These are phyloP conservation scores for Irpex rosettiformis DNA, from an alignment of 1,284 basidiomycete species.

Conservation along the genomic window DNA sequence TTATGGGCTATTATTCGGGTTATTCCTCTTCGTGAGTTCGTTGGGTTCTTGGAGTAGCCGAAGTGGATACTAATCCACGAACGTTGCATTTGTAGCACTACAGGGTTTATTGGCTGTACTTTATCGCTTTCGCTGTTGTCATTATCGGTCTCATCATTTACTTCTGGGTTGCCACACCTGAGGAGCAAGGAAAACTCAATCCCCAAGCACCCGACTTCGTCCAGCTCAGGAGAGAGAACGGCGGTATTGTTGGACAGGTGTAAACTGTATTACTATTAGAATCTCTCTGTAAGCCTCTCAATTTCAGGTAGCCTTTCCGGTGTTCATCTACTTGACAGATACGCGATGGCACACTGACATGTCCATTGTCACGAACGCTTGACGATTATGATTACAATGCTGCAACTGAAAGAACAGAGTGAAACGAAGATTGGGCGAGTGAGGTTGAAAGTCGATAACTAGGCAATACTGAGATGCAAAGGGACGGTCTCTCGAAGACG, in stretches of 20 bases:
- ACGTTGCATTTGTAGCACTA: slow-evolving; percentile 55
- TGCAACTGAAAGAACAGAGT: too few species aligned
- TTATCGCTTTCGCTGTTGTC: slow-evolving; percentile 67
- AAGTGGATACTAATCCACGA: slow-evolving; percentile 2
- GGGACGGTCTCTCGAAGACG: too few species aligned
- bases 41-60: not conserved
- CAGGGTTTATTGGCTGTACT: slow-evolving; percentile 81
- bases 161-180: slow-evolving; percentile 79
- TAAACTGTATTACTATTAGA: slow-evolving; percentile 8
- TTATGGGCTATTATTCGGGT: slow-evolving; percentile 77
- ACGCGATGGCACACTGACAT: too few species aligned
- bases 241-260: slow-evolving; percentile 24
- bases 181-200: slow-evolving; percentile 68
- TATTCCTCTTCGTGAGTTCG: slow-evolving; percentile 36
- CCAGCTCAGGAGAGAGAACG: slow-evolving; percentile 26
- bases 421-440: too few species aligned
- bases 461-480: too few species aligned
- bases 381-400: not conserved
- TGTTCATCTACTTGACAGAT: not conserved
- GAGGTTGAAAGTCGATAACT: too few species aligned
- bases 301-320: not conserved
- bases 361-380: not conserved
- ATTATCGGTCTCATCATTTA: slow-evolving; percentile 73
- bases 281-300: not conserved
- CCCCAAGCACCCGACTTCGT: slow-evolving; percentile 64